Base-by-base conservation (phyloP, 768 basidiomycete genomes). In the Lentinula raphanica region DNA sequence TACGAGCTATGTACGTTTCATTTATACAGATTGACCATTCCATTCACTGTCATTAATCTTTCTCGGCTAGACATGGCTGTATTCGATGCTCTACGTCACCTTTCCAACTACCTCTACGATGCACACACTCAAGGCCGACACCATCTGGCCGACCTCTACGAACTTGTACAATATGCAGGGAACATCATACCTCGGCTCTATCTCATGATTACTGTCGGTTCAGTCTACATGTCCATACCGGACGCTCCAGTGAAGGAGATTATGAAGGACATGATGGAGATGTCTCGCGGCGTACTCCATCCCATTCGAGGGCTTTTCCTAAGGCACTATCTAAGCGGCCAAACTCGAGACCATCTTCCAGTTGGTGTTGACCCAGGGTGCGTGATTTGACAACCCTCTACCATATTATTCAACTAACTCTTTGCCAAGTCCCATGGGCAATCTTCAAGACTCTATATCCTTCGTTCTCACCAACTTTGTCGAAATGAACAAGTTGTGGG, bases 221-320 rank as follows among this genome's bases (percentile, higher is more conserved):
- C 96, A 0, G 95, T 98, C 35, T 99, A 98, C 79, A 98, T 99
- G 97, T 94, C 94, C 28, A 87, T 98, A 53, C 86, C 94, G 2
- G 96, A 97, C 59, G 95, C 96, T 9, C 96, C 96, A 3, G 87
- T 98, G 57, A 97, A 94, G 79, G 96, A 99, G 76, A 94, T 99
- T 61, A 99, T 98, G 96, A 98, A 97, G 80, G 97, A 99, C 72
- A 98, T 98, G 96, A 90, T 99, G 90, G 97, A 99, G 72, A 98
- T 98, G 97, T 94, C 94, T 35, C 80, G 94, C 19, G 97, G 97
- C 60, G 94, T 99, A 4, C 80, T 98, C 62, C 94, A 98, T 69
- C 96, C 97, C n/a, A 93, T 94, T 50, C 82, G 97, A 46, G 97
- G 97, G 17, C 76, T 99, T 32, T 99, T 99, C 74, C 77, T 99